phyloP scores from a whole-genome alignment of 768 basidiomycete genomes.

The Serendipita sp. region DNA sequence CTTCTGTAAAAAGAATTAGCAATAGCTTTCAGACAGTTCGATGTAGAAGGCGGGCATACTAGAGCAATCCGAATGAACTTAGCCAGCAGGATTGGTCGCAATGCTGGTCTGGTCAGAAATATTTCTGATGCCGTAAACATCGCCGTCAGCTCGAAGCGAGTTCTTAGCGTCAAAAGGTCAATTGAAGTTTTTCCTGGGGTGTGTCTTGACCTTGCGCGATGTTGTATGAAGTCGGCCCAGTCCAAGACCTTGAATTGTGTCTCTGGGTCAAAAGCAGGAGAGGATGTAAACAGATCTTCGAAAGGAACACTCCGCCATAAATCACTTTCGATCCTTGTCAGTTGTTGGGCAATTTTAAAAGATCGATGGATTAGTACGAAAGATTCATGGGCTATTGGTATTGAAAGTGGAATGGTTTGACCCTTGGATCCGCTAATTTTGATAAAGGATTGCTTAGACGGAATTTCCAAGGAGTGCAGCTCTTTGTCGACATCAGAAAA shows the following conservation, averaged over 20 bases:
- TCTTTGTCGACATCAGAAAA: not conserved
- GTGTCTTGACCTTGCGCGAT: conserved; percentile 37
- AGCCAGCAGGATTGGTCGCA: conserved; percentile 46
- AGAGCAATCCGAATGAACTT: conserved; percentile 78
- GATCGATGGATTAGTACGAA: conserved; percentile 54
- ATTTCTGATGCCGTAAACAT: conserved; percentile 73
- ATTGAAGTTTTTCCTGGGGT: conserved; percentile 36
- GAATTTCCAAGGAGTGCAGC: not conserved
- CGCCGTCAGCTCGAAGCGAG: conserved; percentile 70
- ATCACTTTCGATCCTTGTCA: conserved; percentile 79
- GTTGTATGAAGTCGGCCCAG: conserved; percentile 70
- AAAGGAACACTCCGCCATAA: conserved; percentile 72
- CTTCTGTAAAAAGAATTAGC: conserved; percentile 35
- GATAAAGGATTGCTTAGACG: not conserved
- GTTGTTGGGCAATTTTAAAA: conserved; percentile 53
- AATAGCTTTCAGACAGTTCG: not conserved
- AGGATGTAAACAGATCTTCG: conserved; percentile 48
- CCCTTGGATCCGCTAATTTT: conserved; percentile 17
- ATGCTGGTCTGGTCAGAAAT: conserved; percentile 49
- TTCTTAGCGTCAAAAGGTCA: conserved; percentile 56
- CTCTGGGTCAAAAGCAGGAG: conserved; percentile 9
- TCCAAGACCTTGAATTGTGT: conserved; percentile 46
- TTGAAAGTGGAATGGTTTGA: conserved; percentile 3
- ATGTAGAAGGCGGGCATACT: conserved; percentile 29
- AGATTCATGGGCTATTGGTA: conserved; percentile 41